phyloP scores from a whole-genome alignment of 2,329 filamentous ascomycete species.

The Curvularia lunata region DNA sequence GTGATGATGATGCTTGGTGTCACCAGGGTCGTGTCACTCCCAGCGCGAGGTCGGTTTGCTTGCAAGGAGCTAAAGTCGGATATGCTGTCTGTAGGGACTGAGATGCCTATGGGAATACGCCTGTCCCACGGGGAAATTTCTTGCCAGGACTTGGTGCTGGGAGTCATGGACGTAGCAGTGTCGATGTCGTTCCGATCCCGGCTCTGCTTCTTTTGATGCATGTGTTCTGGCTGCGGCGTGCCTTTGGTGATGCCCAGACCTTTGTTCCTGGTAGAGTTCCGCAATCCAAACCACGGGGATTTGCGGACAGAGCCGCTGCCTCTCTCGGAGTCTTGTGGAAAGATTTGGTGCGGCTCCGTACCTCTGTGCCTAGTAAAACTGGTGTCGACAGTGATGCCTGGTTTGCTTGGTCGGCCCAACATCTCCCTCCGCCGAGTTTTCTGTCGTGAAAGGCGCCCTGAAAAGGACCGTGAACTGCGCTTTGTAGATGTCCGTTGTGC shows the following conservation, averaged over 20 bases:
- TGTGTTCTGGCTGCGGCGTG: conserved; percentile 37
- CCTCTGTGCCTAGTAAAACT: conserved; percentile 63
- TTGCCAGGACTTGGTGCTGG: conserved; percentile 41
- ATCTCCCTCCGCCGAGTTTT: conserved; percentile 68
- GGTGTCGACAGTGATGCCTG: conserved; percentile 72
- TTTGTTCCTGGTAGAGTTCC: conserved; percentile 38
- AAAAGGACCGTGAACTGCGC: conserved; percentile 42
- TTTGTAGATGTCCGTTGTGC: conserved; percentile 38
- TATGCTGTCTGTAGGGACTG: conserved; percentile 63
- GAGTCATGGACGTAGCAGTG: conserved; percentile 39
- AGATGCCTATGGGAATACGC: conserved; percentile 76
- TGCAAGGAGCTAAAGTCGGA: conserved; percentile 47
- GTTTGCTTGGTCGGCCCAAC: conserved; percentile 62
- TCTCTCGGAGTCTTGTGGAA: conserved; percentile 43
- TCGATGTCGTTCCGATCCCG: conserved; percentile 32
- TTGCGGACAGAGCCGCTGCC: conserved; percentile 32
- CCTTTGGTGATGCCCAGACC: conserved; percentile 47
- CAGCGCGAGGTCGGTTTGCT: conserved; percentile 45
- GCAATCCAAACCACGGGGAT: conserved; percentile 40
- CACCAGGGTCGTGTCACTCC: conserved; percentile 43
- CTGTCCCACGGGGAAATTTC: conserved; percentile 71
- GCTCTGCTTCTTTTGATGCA: conserved; percentile 23
- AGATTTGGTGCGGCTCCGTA: conserved; percentile 55
- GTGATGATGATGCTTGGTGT: conserved; percentile 62
- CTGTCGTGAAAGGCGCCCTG: conserved; percentile 47